Evolutionary conservation across 345 rosid genomes (phyloP).

Genomic region (Syzygium jambos): DNA sequence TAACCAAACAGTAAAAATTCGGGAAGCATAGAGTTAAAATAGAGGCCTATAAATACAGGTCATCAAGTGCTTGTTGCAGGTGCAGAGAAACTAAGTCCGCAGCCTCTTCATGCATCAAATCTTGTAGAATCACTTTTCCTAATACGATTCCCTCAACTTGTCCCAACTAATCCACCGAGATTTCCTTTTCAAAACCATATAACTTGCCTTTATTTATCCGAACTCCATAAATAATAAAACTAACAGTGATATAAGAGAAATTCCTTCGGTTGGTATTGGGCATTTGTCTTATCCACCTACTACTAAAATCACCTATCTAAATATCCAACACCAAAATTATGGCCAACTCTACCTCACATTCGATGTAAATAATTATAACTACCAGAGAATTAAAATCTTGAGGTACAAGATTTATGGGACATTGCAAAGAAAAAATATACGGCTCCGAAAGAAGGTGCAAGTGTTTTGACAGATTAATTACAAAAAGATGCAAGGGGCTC

Average conservation of each 20-base stretch:
- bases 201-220: neutral
- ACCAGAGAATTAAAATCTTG: neutral
- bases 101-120: neutral
- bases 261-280: neutral
- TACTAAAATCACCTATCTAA: neutral
- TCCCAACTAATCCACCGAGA: neutral
- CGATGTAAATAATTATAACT: neutral
- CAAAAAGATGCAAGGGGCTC: neutral
- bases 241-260: neutral
- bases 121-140: neutral
- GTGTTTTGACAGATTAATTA: neutral
- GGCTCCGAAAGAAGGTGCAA: neutral
- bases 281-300: neutral
- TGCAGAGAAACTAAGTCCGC: neutral
- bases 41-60: neutral
- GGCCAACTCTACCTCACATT: neutral
- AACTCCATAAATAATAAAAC: neutral
- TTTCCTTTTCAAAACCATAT: neutral
- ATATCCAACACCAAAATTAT: neutral
- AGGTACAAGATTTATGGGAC: neutral
- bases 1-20: too few relatives aligned
- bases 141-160: neutral
- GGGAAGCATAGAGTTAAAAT: neutral
- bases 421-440: accelerated
- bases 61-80: neutral